phyloP scores from a whole-genome alignment of 2,329 filamentous ascomycete species.

The Tolypocladium inflatum region DNA sequence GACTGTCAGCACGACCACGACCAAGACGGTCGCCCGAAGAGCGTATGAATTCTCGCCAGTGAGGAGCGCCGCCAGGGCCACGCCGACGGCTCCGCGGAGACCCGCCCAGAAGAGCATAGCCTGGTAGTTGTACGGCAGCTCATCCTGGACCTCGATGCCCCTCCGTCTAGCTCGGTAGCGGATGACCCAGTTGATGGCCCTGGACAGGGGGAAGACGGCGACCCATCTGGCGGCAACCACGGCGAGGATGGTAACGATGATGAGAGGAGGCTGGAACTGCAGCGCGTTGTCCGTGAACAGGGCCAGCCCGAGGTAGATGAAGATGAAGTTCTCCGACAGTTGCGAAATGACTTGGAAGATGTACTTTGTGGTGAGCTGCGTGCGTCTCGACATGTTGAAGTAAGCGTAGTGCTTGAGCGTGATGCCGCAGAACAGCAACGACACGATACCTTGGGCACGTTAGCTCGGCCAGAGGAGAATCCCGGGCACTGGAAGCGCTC shows the following conservation, averaged over 20 bases:
- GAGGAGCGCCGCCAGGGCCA: conserved; percentile 83
- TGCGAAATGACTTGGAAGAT: conserved; percentile 92
- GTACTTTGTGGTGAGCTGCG: conserved; percentile 96
- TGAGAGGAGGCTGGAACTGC: conserved; percentile 88
- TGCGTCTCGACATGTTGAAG: conserved; percentile 98
- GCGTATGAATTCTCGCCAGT: conserved; percentile 73
- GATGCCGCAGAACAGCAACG: conserved; percentile 93
- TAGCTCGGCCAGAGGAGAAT: neutral
- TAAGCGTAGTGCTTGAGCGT: conserved; percentile 98
- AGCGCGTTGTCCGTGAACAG: conserved; percentile 86
- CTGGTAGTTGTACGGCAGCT: conserved; percentile 90
- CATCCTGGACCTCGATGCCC: conserved; percentile 67
- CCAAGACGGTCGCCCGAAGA: conserved; percentile 87
- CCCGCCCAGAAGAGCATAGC: conserved; percentile 99
- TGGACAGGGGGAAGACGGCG: conserved; percentile 87
- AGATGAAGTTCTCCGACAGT: conserved; percentile 97
- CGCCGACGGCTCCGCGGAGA: conserved; percentile 87
- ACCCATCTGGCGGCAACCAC: conserved; percentile 90
- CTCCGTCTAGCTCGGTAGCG: conserved; percentile 72
- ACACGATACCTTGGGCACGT: conserved; percentile 67
- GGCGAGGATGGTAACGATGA: conserved; percentile 82
- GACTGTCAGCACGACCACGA: conserved; percentile 93
- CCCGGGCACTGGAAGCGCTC: conserved; percentile 23
- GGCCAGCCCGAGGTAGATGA: conserved; percentile 93
- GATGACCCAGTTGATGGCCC: conserved; percentile 85